phyloP scores from a whole-genome alignment of 2,329 filamentous ascomycete genomes.

The Fusarium pseudonygamai region DNA sequence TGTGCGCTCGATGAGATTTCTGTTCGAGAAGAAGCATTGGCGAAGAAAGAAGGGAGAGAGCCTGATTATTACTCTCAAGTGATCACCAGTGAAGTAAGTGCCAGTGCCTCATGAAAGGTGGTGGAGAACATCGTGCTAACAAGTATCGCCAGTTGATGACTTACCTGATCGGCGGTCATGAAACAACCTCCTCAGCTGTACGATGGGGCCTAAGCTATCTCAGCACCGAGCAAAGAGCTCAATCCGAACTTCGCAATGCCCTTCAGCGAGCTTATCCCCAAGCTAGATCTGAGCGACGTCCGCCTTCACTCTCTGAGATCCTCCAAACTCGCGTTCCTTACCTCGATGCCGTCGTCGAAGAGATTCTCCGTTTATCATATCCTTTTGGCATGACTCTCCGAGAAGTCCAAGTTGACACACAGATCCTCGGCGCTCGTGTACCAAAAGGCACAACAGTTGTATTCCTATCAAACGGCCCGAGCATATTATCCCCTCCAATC shows the following conservation, averaged over 20 bases:
- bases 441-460: constrained; percentile 27
- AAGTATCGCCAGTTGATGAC: constrained; percentile 4
- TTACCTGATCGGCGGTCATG: constrained; percentile 23
- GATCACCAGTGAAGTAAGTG: constrained; percentile 17
- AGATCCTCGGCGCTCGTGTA: constrained; percentile 8
- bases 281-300: constrained; percentile 2
- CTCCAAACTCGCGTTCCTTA: constrained; percentile 18
- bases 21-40: constrained; percentile 13
- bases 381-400: constrained; percentile 7
- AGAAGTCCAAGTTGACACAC: constrained; percentile 20
- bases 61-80: constrained; percentile 18
- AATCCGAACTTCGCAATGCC: neutral
- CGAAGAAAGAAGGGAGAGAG: constrained; percentile 15
- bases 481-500: constrained; percentile 7
- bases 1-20: constrained; percentile 26
- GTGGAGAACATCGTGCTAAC: too few species aligned
- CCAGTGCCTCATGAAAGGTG: too few species aligned
- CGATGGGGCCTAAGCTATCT: constrained; percentile 26
- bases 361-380: constrained; percentile 13
- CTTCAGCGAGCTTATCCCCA: constrained; percentile 4
- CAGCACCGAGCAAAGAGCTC: constrained; percentile 13
- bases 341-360: constrained; percentile 25
- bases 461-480: constrained; percentile 19
- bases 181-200: constrained; percentile 21
- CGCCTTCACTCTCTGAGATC: constrained; percentile 8